These are phyloP conservation scores for Cercospora citrullina DNA, from an alignment of 2,329 filamentous ascomycete species.

Conservation along the genomic window DNA sequence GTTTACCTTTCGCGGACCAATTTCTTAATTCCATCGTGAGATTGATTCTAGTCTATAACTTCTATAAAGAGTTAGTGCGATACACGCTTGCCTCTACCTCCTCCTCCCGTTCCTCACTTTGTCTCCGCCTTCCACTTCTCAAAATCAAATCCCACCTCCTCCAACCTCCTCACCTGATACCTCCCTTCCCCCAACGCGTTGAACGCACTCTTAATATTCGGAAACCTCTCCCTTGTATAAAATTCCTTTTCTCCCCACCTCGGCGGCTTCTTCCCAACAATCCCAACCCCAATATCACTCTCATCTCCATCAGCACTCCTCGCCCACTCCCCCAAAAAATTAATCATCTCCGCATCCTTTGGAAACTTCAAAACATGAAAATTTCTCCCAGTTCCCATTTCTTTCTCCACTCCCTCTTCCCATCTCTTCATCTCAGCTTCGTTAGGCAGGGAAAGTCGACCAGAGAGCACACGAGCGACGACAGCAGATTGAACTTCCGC, in stretches of 20 bases:
- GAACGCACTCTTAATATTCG: slow-evolving; percentile 71
- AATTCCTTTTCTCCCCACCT: slow-evolving; percentile 69
- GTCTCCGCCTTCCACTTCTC: slow-evolving; percentile 35
- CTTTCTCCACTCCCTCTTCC: slow-evolving; percentile 53
- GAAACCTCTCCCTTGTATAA: slow-evolving; percentile 70
- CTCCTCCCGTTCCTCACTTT: slow-evolving; percentile 16
- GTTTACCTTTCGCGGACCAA: neutral
- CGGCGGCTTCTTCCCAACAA: slow-evolving; percentile 67
- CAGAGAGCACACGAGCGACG: slow-evolving; percentile 74
- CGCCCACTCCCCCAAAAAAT: slow-evolving; percentile 65
- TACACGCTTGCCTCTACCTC: neutral
- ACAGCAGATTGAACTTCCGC: slow-evolving; percentile 77
- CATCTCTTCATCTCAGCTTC: slow-evolving; percentile 65
- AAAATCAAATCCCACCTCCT: slow-evolving; percentile 63
- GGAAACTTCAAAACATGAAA: slow-evolving; percentile 61
- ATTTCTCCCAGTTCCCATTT: slow-evolving; percentile 46
- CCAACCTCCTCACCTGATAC: slow-evolving; percentile 60
- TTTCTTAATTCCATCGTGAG: neutral
- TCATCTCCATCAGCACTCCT: slow-evolving; percentile 43
- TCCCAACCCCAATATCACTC: slow-evolving; percentile 48
- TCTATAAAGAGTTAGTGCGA: neutral
- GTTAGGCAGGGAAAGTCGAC: slow-evolving; percentile 65
- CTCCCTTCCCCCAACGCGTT: slow-evolving; percentile 61
- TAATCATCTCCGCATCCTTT: slow-evolving; percentile 69
- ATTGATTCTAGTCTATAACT: neutral